Evolutionary conservation across 331 rosid genomes (phyloP).

Genomic region (Spiraea crenata): DNA sequence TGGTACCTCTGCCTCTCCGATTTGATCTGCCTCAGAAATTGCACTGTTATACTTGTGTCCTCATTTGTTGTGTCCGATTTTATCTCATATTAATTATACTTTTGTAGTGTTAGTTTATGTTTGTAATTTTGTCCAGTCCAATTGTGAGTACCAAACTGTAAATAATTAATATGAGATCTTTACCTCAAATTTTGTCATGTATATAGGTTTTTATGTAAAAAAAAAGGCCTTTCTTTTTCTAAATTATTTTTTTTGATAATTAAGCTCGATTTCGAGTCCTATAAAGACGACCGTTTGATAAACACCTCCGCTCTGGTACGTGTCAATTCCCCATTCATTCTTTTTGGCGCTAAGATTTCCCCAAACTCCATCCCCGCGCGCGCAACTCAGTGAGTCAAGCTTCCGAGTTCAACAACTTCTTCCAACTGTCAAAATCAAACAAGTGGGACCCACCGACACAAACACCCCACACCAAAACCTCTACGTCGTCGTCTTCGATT

Average conservation of each 20-base stretch:
- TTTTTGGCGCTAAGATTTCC: too few species aligned
- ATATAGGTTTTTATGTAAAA: not conserved
- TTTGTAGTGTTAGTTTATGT: constrained; percentile 10
- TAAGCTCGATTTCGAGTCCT: too few species aligned
- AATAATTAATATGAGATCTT: constrained; percentile 3
- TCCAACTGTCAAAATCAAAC: not conserved
- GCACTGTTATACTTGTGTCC: too few species aligned
- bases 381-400: not conserved
- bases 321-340: too few species aligned
- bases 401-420: not conserved
- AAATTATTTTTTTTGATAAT: too few species aligned
- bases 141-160: constrained; percentile 11
- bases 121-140: constrained; percentile 2
- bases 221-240: not conserved
- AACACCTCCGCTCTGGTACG: too few species aligned
- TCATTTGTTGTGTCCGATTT: constrained; percentile 2
- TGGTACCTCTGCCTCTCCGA: constrained; percentile 39
- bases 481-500: not conserved
- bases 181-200: constrained; percentile 2
- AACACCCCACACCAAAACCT: not conserved
- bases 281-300: too few species aligned
- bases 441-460: not conserved
- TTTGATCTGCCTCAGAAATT: constrained; percentile 23
- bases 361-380: too few species aligned
- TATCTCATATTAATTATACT: not conserved